These are phyloP conservation scores for Vigna reflexopilosa DNA, from an alignment of 306 rosid genomes.

Conservation along the genomic window DNA sequence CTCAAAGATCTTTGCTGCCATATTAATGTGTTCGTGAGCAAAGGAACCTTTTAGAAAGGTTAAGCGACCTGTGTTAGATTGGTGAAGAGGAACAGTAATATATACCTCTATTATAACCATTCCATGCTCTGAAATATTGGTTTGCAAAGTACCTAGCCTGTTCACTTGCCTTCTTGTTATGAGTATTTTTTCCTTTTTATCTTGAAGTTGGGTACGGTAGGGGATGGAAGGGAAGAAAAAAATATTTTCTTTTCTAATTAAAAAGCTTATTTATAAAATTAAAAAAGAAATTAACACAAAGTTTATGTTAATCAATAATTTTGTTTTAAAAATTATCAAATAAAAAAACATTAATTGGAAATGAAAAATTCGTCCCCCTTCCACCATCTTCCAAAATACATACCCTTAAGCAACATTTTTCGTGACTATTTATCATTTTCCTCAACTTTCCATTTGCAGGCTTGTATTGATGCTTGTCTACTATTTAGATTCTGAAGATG, in stretches of 20 bases:
- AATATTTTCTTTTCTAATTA: not conserved
- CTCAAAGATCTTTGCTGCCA: not conserved
- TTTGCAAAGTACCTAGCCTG: not conserved
- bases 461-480: conserved; percentile 69
- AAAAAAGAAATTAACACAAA: not conserved
- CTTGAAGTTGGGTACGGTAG: not conserved
- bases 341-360: not conserved
- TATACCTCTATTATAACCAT: not conserved
- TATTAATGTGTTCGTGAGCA: not conserved
- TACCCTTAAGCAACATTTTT: conserved; percentile 1
- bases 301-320: not conserved
- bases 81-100: not conserved
- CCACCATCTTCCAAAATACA: not conserved
- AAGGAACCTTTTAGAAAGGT: not conserved
- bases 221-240: not conserved
- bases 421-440: conserved; percentile 13
- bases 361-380: not conserved
- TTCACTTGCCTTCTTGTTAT: not conserved
- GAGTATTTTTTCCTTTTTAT: not conserved
- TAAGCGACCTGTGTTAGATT: not conserved
- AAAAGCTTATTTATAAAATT: not conserved
- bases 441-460: conserved; percentile 70
- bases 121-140: not conserved
- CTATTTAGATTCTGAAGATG: conserved; percentile 65
- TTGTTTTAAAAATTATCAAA: not conserved